phyloP scores from a whole-genome alignment of 495 filamentous ascomycete species.

The Penicillium lividum region DNA sequence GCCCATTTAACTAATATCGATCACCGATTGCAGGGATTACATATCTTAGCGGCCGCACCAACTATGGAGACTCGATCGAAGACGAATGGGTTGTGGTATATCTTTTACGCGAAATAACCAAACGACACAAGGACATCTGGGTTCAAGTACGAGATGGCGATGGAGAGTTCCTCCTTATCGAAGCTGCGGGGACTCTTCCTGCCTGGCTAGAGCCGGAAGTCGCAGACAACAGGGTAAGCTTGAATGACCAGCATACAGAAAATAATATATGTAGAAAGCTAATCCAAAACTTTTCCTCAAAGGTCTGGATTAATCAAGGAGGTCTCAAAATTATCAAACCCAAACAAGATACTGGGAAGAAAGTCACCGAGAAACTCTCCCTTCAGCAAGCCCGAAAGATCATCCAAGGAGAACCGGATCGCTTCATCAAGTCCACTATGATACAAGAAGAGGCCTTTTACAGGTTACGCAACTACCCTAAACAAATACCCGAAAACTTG shows the following conservation, averaged over 20 bases:
- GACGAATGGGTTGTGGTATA: constrained; percentile 98
- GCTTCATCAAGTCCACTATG: constrained; percentile 62
- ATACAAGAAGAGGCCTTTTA: constrained; percentile 91
- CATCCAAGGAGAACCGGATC: constrained; percentile 51
- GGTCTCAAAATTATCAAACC: constrained; percentile 74
- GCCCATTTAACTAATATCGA: not conserved
- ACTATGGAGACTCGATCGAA: constrained; percentile 90
- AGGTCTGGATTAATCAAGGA: constrained; percentile 77
- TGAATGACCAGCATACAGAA: not conserved
- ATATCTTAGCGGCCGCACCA: constrained; percentile 67
- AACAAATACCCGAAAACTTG: constrained; percentile 64
- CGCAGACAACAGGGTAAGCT: constrained; percentile 71
- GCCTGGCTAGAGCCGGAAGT: constrained; percentile 92
- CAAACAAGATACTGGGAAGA: constrained; percentile 32
- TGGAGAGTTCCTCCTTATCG: constrained; percentile 92
- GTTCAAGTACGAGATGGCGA: constrained; percentile 80
- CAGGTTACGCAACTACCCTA: constrained; percentile 78
- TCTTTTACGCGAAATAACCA: constrained; percentile 79
- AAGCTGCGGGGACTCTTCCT: constrained; percentile 86
- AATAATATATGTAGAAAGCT: not conserved
- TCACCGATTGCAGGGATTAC: constrained; percentile 34
- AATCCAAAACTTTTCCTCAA: not conserved
- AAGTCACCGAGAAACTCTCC: constrained; percentile 51
- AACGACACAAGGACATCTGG: constrained; percentile 74
- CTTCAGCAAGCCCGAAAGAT: constrained; percentile 60